Evolutionary conservation across 2,329 filamentous ascomycete genomes (phyloP).

Genomic region (Ceratocystis alfenasii): DNA sequence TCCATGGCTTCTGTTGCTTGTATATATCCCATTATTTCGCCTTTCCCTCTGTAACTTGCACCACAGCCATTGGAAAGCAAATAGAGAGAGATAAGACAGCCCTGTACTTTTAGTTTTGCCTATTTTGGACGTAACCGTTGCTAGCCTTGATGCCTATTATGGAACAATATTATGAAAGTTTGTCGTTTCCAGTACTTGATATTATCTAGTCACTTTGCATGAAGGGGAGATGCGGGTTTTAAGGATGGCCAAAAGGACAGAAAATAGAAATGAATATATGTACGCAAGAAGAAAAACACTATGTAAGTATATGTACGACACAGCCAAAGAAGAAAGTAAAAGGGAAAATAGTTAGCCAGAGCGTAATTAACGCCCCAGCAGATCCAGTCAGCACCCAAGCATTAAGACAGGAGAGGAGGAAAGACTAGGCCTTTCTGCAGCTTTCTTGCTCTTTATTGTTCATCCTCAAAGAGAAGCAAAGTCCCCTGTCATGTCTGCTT

Average conservation of each 20-base stretch:
- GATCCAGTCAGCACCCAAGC: background rate
- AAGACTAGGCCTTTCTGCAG: background rate
- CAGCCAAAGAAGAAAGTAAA: background rate
- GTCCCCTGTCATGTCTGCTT: background rate
- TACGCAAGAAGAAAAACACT: background rate
- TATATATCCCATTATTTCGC: background rate
- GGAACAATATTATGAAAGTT: background rate
- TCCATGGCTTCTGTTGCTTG: background rate
- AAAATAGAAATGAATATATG: background rate
- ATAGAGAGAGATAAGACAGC: background rate
- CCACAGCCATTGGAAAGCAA: background rate
- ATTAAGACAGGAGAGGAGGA: background rate
- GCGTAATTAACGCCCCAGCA: background rate
- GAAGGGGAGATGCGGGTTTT: background rate
- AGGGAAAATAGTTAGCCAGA: background rate
- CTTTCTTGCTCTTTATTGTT: background rate
- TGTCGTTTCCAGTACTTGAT: too few relatives aligned
- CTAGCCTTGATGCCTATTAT: background rate
- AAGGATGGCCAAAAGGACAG: background rate
- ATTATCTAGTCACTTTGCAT: background rate
- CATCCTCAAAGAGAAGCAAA: background rate
- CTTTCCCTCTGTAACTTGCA: background rate
- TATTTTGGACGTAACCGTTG: background rate
- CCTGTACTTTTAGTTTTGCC: constrained; percentile 5
- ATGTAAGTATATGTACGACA: background rate